Base-by-base conservation (phyloP, 1,284 basidiomycete species). In the Irpex sp. region DNA sequence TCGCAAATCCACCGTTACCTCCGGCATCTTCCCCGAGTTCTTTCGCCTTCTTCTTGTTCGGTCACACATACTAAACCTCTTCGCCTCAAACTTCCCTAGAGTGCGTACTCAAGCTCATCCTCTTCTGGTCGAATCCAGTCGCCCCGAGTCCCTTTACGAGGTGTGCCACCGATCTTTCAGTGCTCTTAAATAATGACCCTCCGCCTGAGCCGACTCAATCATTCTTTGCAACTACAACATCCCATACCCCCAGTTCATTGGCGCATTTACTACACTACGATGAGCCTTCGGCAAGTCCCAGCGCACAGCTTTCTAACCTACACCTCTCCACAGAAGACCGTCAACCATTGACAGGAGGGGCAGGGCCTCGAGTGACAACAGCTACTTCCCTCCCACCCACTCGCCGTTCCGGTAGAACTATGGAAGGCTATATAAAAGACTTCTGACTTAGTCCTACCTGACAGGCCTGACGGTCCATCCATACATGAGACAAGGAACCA, bases 131-230 rank as follows among this genome's bases (percentile, higher is more conserved):
- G 5, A 52, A 64, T 37, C 26, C 58, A 2, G 59, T 69, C 9
- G 68, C 64, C 26, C 58, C 65, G 17, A 73, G 71, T 57, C 81
- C 82, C n/a, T 70, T 85, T 26, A 71, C 78, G 51, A 79, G 88
- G 62, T 79, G 88, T 44, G 87, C 88, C 4, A 91, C 89, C 49
- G 85, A 88, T 76, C 81, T 91, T 13, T 82, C 88, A 48, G 83
- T 87, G 60, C 79, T 91, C 40, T 83, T 91, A 73, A 91, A 91
- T 77, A 81, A 82, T 64, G 81, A 85, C 67, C 75, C 80, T 51
- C 69, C 65, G 36, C 64, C 57, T 13, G 65, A 69, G 26, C 67
- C 72, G 62, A 77, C 79, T 57, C 79, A 73, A 65, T 80, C 66
- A 75, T 78, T 64, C 70, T 75, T 76, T 77, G 64, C 80, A 74